Base-by-base conservation (phyloP, 352 stramenopile species). In the Globisporangium heterothallicum region DNA sequence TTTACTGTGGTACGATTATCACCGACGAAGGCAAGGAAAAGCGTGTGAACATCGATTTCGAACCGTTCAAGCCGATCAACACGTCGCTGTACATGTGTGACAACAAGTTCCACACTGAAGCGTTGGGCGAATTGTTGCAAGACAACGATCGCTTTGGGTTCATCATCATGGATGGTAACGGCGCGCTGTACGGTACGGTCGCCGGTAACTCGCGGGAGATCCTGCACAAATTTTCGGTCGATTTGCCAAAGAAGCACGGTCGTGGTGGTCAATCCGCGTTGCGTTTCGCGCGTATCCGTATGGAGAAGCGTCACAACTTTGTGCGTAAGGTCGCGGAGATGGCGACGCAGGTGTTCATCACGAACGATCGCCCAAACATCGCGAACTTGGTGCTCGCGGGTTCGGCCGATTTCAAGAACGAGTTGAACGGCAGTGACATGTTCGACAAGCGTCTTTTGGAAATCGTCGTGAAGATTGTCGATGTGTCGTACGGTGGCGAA, bases 281-380 rank as follows among this genome's bases (percentile, higher is more conserved):
- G 52, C 97, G 97, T 98, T 99, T 99, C 75, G 97, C 97, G 40
- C 96, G 97, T 80, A 85, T 99, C 47, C 96, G 97, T 76, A 73
- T 99, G 44, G 97, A 99, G 69, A 99, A 99, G 80, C 87, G 97
- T 46, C 97, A 99, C 77, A 99, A 99, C 70, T 99, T 99, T 71
- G 95, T 99, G 53, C 84, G 97, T 48, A 99, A 99, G 75, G 89
- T 99, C 30, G 97, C 97, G 1, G 97, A 99, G 66, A 83, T 97
- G 14, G 97, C 97, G 27, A 98, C 97, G 50, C 94, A 99, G 62
- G 83, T 99, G 59, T 99, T 99, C 78, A 98, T 99, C 62, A 93
- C 96, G 36, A 97, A 98, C 74, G 96, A 99, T 59, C 86, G 87
- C 53, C 95, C 96, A 27, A 99, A 99, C 74, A 86, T 99, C 21